Base-by-base conservation (phyloP, 2,329 filamentous ascomycete species). In the Paraphaeosphaeria minitans region DNA sequence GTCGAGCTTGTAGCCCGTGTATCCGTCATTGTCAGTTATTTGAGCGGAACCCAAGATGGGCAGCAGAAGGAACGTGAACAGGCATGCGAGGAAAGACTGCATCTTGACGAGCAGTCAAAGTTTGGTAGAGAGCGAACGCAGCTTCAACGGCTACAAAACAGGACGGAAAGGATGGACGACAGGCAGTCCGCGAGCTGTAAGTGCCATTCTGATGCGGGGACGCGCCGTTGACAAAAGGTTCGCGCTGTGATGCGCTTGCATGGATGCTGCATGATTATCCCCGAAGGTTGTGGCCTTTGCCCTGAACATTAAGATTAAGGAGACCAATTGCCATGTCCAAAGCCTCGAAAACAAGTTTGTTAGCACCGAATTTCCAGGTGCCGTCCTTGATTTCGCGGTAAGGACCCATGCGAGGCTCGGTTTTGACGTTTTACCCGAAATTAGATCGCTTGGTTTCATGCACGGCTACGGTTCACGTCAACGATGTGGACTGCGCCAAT, bases 1-100 rank as follows among this genome's bases (percentile, higher is more conserved):
- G 33, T 80, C 75, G 59, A 87, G 81, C 49, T 80, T 77, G 72
- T 87, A 87, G 52, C 84, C 84, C 16, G 82, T 79, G 69, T 87
- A 87, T 60, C 84, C 84, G 58, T 75, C 77, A 52, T 67, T 72
- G 48, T 72, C 75, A 16, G 66, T 57, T 52, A 74, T 67, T 53
- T 75, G 73, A 27, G 70, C 62, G 56, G 70, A 68, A 53, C 66
- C 75, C 33, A 72, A 60, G 57, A 76, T 71, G 53, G 67, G 70
- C 51, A 79, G 45, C 29, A 78, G 62, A 57, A 78, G 60, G 53
- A 75, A 57, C 53, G 70, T 64, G 39, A 74, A 27, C 27, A 68
- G 56, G 19, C 43, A 53, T n/a, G 69, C 63, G 43, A 70, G 60
- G 46, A 72, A 58, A 39, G 67, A 70, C 24, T 59, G 63, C 66